Evolutionary conservation across 2,329 filamentous ascomycete genomes (phyloP), one percentile per base, ranked within the genome.

Genomic region (Emergomyces pasteurianus): DNA sequence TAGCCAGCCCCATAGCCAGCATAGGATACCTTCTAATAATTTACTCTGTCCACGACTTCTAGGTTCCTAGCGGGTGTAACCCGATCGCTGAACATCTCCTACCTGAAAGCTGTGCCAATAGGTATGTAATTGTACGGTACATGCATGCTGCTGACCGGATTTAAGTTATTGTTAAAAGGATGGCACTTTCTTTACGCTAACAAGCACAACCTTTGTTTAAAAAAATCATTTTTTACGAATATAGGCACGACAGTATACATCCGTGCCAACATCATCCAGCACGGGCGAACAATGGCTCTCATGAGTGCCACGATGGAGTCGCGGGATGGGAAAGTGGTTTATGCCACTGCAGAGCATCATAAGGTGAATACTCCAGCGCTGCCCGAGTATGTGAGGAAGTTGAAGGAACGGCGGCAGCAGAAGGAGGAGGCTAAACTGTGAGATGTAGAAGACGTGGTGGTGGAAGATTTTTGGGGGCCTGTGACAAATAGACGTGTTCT

Each of bases 331-430:
- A 78, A 75, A 63, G 74, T 69, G 0, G 72, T 76, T 6, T 81
- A 79, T 64, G 79, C 76, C 58, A 80, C 79, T 0, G 78, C 73
- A 42, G 80, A 82, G 66, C 79, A 82, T 63, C 80, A 82, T 67
- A 82, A 82, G 63, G 78, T 81, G 12, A 74, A 75, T 58, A 69
- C 76, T 5, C 74, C 77, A 12, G 75, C 76, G 28, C 67, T 66
- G 50, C 62, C 70, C 23, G 72, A 76, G 53, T 76, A 80, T 65
- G 63, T 73, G 1, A 43, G 34, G 28, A 42, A 46, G 40, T 36
- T 62, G 40, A 58, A n/a, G 53, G 52, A 63, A 34, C n/a, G 54
- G 38, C 8, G 58, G 54, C 60, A 52, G 52, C 21, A 12, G 36
- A 53, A 26, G n/a, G 53, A n/a, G 31, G n/a, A 14, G 40, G 36